phyloP scores from a whole-genome alignment of 1,139 yeast species.

The Taphrina populina region DNA sequence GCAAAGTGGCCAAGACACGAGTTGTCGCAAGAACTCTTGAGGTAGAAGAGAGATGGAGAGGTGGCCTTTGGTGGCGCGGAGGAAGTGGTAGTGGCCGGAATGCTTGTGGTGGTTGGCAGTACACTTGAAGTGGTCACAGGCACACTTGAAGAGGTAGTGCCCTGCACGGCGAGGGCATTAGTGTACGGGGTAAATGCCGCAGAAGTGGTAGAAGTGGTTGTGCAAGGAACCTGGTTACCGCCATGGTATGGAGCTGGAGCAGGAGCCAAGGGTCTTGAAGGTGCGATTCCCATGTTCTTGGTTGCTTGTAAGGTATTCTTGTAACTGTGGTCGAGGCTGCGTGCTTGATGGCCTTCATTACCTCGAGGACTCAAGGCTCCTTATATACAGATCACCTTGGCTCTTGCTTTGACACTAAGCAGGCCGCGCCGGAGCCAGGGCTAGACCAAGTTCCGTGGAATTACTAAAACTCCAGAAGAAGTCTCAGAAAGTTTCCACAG shows the following conservation, averaged over 20 bases:
- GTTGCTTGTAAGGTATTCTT: too few relatives aligned
- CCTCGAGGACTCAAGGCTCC: too few relatives aligned
- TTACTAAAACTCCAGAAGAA: too few relatives aligned
- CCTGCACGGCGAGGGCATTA: background rate
- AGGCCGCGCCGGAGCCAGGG: too few relatives aligned
- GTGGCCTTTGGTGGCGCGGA: background rate
- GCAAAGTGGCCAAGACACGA: slow-evolving; percentile 19
- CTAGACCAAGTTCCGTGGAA: too few relatives aligned
- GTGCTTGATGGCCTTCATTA: too few relatives aligned
- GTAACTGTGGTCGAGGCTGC: too few relatives aligned
- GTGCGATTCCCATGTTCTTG: too few relatives aligned
- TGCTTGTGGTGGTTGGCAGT: slow-evolving; percentile 5
- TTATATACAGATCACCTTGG: too few relatives aligned
- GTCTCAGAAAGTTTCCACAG: too few relatives aligned
- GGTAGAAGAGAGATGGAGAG: background rate
- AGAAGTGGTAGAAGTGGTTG: background rate
- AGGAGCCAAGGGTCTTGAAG: background rate
- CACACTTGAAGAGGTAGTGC: background rate
- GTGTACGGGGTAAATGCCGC: background rate
- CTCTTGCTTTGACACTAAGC: too few relatives aligned
- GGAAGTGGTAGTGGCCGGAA: background rate
- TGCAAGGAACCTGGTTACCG: background rate
- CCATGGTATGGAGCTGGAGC: background rate
- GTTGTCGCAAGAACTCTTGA: slow-evolving; percentile 21
- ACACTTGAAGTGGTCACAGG: background rate